Base-by-base conservation (phyloP, 2,329 filamentous ascomycete species). In the Fusarium sp. region DNA sequence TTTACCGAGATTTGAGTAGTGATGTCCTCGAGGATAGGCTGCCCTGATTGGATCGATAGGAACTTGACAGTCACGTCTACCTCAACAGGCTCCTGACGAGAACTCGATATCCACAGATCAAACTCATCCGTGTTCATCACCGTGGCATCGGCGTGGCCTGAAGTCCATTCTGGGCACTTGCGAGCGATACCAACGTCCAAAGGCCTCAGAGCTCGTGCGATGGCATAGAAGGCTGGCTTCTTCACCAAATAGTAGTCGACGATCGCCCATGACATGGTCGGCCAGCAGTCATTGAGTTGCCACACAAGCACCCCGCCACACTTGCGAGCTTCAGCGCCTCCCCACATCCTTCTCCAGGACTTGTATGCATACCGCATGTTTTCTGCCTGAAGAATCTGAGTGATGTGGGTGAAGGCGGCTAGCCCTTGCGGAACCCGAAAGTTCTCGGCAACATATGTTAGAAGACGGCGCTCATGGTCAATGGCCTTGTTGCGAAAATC, bases 401-500 rank as follows among this genome's bases (percentile, higher is more conserved):
- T 89, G 25, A 92, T 90, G 16, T 94, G 41, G 41, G 41, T 45
- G 41, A 45, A 45, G 20, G 94, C 81, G 95, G 95, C 84, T 95
- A 95, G 71, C 94, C 92, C 1, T 92, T 92, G 88, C 48, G 84
- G 81, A 23, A 82, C 80, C 4, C 89, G 88, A 78, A 95, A 91
- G 83, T 95, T 96, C 79, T 95, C 94, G 14, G 92, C 89, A 2
- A 95, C 84, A 78, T 96, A 96, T 0, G 92, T 91, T 14, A 92
- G 92, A 68, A 95, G 90, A 43, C 93, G 87, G 39, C 93, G 87
- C 80, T 95, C 93, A 78, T 95, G 93, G 0, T 93, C 93, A 74
- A 92, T 91, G 9, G 93, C 94, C 82, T 96, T 96, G 83, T 96
- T 96, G 83, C 95, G 94, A 79, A 95, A 95, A 78, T 95, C 93